Percentiles rank a stretch among this genome's conserved stretches.
These are phyloP conservation scores for Onygenales sp. DNA, from an alignment of 2,329 filamentous ascomycete genomes.

Conservation along the genomic window DNA sequence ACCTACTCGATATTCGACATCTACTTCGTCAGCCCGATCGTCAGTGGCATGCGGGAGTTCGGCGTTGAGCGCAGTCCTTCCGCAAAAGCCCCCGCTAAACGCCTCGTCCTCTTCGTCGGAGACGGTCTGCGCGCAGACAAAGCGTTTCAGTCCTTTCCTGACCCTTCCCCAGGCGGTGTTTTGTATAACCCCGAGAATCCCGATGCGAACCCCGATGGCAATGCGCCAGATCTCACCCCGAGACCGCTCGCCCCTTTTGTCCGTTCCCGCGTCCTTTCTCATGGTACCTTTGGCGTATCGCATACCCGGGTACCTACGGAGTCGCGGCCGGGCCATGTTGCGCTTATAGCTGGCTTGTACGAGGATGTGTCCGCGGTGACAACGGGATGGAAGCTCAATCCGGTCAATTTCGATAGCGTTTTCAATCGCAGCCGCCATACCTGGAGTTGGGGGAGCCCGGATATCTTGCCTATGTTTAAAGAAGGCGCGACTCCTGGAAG, in stretches of 20 bases:
- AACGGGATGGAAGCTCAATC: conserved; percentile 97
- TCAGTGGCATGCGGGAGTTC: conserved; percentile 86
- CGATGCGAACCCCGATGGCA: conserved; percentile 38
- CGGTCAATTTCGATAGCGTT: conserved; percentile 96
- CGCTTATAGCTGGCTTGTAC: conserved; percentile 90
- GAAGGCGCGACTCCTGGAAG: conserved; percentile 79
- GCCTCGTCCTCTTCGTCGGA: conserved; percentile 91
- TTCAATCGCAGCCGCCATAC: conserved; percentile 96
- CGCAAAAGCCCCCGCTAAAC: conserved; percentile 68
- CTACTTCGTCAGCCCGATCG: conserved; percentile 96
- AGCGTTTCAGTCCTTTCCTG: conserved; percentile 85
- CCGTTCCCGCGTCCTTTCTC: conserved; percentile 74
- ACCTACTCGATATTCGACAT: conserved; percentile 96
- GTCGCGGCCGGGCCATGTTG: conserved; percentile 91
- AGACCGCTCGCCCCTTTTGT: conserved; percentile 84
- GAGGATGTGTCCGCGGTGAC: conserved; percentile 97
- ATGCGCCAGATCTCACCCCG: conserved; percentile 56
- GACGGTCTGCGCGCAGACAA: conserved; percentile 96
- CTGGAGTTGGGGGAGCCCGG: conserved; percentile 98
- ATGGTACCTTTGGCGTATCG: conserved; percentile 93
- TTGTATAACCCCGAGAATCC: background rate
- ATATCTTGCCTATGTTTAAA: conserved; percentile 96
- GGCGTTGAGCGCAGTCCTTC: conserved; percentile 52
- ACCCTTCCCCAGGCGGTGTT: conserved; percentile 55
- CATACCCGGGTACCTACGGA: conserved; percentile 96